Evolutionary conservation across 1,139 yeast genomes (phyloP), one percentile per base, ranked within the genome.

Genomic region (Saccharomyces hybrid): DNA sequence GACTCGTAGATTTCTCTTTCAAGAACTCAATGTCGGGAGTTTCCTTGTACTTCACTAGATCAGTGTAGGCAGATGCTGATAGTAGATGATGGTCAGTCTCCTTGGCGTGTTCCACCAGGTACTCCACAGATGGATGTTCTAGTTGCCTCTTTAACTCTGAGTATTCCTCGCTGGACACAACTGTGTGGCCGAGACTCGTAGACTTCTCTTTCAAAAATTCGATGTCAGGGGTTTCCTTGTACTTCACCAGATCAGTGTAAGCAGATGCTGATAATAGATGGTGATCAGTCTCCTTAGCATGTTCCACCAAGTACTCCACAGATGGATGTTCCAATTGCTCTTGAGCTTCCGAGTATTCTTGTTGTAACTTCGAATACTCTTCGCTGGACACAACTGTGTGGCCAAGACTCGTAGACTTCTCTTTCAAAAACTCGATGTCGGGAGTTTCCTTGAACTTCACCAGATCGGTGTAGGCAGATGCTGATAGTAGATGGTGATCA

Each of bases 341-440:
- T 12, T 42, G 11, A 16, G 53, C 14, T n/a, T 51, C 44, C 12
- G 32, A 63, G 14, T 27, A 58, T 62, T 2, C 47, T 47, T 16
- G 58, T 47, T 49, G 60, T 26, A 53, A 50, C 19, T 38, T 46
- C n/a, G 50, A 26, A 6, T 14, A 12, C 51, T 55, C 42, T 19
- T 41, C 24, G 49, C 50, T 14, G 34, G 51, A 34, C 6, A 38
- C 48, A 14, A 50, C 19, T 14, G 32, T 7, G 24, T 50, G 27
- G 26, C 51, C 32, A 16, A 50, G 42, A 11, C 58, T 61, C 1
- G 57, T 50, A 0, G 80, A 78, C 52, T 71, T 70, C 4, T 65
- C 66, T 9, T 59, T 61, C 21, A 80, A 61, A 52, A 73, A 73
- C 7, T 74, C 56, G 11, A 51, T 42, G 58, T 59, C 48, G 1